These are phyloP conservation scores for Puccinia hordei DNA, from an alignment of 1,284 basidiomycete genomes.

Conservation along the genomic window DNA sequence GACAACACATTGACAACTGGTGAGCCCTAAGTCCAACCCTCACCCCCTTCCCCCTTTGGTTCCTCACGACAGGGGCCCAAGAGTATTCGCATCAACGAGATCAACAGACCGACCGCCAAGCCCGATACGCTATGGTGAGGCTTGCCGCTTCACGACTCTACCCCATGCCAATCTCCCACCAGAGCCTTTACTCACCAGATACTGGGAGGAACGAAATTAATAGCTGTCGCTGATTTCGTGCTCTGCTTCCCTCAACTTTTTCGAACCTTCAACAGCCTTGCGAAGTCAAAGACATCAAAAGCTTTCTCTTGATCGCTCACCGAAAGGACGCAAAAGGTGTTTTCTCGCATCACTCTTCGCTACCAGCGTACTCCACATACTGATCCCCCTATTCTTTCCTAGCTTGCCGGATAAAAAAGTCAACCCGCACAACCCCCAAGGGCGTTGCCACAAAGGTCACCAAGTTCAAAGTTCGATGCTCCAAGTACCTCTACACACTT, in stretches of 20 bases:
- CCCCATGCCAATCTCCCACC: not conserved
- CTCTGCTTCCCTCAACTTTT: not conserved
- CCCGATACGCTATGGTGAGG: conserved; percentile 10
- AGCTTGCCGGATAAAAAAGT: conserved; percentile 97
- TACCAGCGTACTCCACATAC: not conserved
- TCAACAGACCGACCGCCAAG: not conserved
- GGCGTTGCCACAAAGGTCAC: conserved; percentile 74
- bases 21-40: no score
- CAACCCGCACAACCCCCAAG: conserved; percentile 63
- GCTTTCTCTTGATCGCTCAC: conserved; percentile 64
- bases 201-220: conserved; percentile 10
- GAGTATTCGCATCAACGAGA: no score
- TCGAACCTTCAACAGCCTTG: not conserved
- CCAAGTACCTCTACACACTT: conserved; percentile 96
- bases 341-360: not conserved
- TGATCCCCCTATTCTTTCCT: conserved; percentile 39
- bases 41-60: no score
- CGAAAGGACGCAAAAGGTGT: conserved; percentile 68
- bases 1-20: no score
- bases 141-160: not conserved
- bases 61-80: no score
- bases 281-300: conserved; percentile 15
- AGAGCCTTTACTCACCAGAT: conserved; percentile 14
- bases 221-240: conserved; percentile 16
- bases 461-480: conserved; percentile 99